A percentile compares a stretch with the other conserved stretches of the same genome.
These are phyloP conservation scores for Lepidium sativum DNA, from an alignment of 345 rosid species.

Conservation along the genomic window DNA sequence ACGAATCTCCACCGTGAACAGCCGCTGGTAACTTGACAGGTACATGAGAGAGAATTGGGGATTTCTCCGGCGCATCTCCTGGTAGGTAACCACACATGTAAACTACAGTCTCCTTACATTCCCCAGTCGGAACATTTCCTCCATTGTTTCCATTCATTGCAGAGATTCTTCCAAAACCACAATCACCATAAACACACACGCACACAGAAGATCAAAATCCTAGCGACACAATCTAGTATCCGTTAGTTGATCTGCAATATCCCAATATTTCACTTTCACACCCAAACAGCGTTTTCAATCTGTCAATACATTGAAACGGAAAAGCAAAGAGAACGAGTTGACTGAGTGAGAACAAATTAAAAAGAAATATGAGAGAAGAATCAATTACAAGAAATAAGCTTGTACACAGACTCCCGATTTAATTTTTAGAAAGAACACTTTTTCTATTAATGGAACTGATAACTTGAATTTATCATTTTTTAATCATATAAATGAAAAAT, in stretches of 20 bases:
- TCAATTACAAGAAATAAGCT: constrained; percentile 32
- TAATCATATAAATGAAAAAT: too few species aligned
- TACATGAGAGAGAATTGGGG: constrained; percentile 50
- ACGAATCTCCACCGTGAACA: constrained; percentile 33
- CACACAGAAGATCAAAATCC: background rate
- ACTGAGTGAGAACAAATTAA: background rate
- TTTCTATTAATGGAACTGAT: too few species aligned
- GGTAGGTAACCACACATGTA: constrained; percentile 83
- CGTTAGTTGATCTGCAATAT: background rate
- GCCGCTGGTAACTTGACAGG: constrained; percentile 27
- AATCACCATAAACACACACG: background rate
- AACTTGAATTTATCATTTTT: too few species aligned
- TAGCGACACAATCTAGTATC: background rate
- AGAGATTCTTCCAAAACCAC: background rate
- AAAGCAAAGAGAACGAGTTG: background rate
- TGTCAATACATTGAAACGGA: background rate
- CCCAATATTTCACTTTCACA: background rate
- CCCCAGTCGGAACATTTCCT: constrained; percentile 24
- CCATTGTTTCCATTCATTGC: constrained; percentile 29
- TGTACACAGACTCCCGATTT: too few species aligned
- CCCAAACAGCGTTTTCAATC: background rate
- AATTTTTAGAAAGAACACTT: too few species aligned
- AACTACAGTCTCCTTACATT: constrained; percentile 29
- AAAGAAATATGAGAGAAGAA: constrained; percentile 22
- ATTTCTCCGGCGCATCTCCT: constrained; percentile 49